Conservation (phyloP, 2,329 filamentous ascomycete species). For the Pseudogymnoascus sp. region DNA sequence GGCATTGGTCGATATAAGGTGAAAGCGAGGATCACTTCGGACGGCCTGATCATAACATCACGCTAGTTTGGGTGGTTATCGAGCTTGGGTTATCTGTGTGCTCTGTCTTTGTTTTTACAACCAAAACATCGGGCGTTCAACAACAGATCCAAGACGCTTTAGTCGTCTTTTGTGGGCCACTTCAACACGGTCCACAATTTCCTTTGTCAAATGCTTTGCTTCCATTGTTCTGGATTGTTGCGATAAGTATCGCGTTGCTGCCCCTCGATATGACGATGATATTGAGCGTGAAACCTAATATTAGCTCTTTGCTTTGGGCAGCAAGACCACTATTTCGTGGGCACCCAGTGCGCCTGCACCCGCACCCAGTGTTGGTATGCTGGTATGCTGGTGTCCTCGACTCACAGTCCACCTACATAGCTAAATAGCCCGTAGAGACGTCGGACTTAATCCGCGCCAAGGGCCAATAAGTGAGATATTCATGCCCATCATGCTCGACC, state of each 20-base stretch:
- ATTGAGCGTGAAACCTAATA: conserved; percentile 1
- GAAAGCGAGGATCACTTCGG: conserved; percentile 29
- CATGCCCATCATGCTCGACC: conserved; percentile 2
- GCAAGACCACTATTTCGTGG: conserved; percentile 5
- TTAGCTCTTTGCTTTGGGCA: neutral
- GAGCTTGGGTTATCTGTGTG: conserved; percentile 55
- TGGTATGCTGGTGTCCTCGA: neutral
- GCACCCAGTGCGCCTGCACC: neutral
- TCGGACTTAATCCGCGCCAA: conserved; percentile 3
- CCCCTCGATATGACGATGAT: neutral
- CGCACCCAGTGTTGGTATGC: neutral
- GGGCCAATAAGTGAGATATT: conserved; percentile 1
- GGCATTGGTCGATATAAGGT: conserved; percentile 26
- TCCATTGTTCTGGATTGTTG: conserved; percentile 5
- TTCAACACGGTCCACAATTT: conserved; percentile 55
- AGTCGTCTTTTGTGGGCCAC: conserved; percentile 49
- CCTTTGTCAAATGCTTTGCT: conserved; percentile 23
- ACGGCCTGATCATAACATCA: conserved; percentile 65
- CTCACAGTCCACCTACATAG: conserved; percentile 3
- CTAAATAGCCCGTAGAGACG: conserved; percentile 7
- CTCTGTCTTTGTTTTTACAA: conserved; percentile 75
- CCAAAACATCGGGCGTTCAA: conserved; percentile 76
- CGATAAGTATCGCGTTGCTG: conserved; percentile 6
- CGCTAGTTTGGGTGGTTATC: conserved; percentile 40
- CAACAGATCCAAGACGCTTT: conserved; percentile 60